Base-by-base conservation (phyloP, 148 eudicot genomes). In the Fagopyrum esculentum region DNA sequence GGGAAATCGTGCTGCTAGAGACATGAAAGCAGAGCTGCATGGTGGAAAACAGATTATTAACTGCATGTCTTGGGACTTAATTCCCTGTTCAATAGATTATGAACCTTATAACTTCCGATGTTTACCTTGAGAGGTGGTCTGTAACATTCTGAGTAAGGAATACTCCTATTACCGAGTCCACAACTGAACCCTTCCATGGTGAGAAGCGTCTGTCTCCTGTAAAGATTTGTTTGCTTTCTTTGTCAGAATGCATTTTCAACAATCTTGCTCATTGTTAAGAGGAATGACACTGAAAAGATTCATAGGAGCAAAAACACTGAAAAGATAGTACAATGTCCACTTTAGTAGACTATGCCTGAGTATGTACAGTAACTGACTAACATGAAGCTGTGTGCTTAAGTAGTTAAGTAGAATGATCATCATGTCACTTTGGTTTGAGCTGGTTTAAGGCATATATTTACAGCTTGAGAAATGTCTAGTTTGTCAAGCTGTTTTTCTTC, bases 161-260 rank as follows among this genome's bases (percentile, higher is more conserved):
- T 16, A 79, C 77, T 9, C 84, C 87, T 17, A 81, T 69, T 47
- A 84, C 71, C 6, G 87, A 84, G 79, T 84, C 84, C n/a, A 82
- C 72, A 74, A 84, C 87, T 19, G 87, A 84, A n/a, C 84, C 87
- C 73, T 81, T 84, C 87, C 87, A 84, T 13, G 74, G 82, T 44
- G 40, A 45, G 61, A 54, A 77, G 55, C 46, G 51, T 64, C 84
- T 79, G 52, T 71, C 57, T 48, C 86, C 86, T 84, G 77, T n/a
- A 46, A 74, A 48, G 9, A 45, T 43, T 45, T 17, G 8, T 44
- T 74, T 74, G 43, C 46, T 45, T 74, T 74, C 55, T 61, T 45
- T 45, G 51, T 74, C 11, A 74, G 54, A 26, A 56, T 26, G 71
- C 71, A 66, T 44, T 44, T 1, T 9, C 7, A 44, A 48, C 76